A percentile compares a stretch with the other conserved stretches of the same genome.
phyloP scores from a whole-genome alignment of 1,139 yeast species.

The Schwanniomyces etchellsii region DNA sequence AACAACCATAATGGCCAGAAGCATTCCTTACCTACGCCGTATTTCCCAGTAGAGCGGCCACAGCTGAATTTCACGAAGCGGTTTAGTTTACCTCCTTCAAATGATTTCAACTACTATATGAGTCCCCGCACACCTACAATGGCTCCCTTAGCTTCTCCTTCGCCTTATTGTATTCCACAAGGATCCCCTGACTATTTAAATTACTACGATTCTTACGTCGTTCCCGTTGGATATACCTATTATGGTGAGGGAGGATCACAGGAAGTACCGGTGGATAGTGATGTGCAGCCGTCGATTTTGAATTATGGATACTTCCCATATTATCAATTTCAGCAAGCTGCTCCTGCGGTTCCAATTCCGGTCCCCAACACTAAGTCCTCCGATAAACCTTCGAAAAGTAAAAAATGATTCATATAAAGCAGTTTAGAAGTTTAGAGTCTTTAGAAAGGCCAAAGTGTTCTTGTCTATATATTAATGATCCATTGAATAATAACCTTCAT shows the following conservation, averaged over 20 bases:
- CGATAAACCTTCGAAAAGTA: not conserved
- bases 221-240: slow-evolving; percentile 3
- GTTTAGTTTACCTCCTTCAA: slow-evolving; percentile 8
- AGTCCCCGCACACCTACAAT: slow-evolving; percentile 6
- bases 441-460: no score
- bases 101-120: slow-evolving; percentile 5
- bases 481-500: no score
- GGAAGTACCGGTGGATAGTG: not conserved
- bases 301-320: slow-evolving; percentile 5
- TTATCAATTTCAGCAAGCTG: slow-evolving; percentile 4
- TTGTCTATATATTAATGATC: no score
- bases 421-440: no score
- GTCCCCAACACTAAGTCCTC: not conserved
- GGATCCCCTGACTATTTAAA: slow-evolving; percentile 6
- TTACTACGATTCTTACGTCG: slow-evolving; percentile 8
- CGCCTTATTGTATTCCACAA: slow-evolving; percentile 3
- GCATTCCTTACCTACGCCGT: slow-evolving; percentile 6
- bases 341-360: not conserved
- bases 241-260: not conserved
- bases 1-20: slow-evolving; percentile 6
- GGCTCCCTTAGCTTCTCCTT: slow-evolving; percentile 5
- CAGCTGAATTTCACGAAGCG: slow-evolving; percentile 6
- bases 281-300: not conserved
- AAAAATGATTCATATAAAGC: no score
- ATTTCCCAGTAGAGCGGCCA: slow-evolving; percentile 4